These are phyloP conservation scores for Ceratobasidium sp. DNA, from an alignment of 1,284 basidiomycete genomes.

Conservation along the genomic window DNA sequence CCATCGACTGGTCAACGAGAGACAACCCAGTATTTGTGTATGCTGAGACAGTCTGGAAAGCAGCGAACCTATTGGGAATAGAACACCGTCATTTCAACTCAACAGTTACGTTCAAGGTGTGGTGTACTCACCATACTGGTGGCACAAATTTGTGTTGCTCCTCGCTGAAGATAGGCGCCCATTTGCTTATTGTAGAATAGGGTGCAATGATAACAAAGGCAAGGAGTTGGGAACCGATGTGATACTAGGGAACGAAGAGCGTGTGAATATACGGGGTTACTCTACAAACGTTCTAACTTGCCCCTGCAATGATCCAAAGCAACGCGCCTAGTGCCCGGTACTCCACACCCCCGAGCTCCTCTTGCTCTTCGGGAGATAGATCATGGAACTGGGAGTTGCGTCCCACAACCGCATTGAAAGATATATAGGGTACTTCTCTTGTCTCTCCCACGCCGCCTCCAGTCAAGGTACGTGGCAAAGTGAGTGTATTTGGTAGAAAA, in stretches of 20 bases:
- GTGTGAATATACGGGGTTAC: slow-evolving; percentile 49
- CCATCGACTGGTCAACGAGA: slow-evolving; percentile 90
- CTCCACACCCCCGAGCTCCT: slow-evolving; percentile 95
- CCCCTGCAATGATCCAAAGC: slow-evolving; percentile 79
- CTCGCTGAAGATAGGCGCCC: slow-evolving; percentile 70
- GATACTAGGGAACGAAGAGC: slow-evolving; percentile 70
- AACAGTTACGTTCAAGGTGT: background rate
- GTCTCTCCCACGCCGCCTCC: slow-evolving; percentile 55
- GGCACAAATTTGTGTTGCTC: slow-evolving; percentile 67
- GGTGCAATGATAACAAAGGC: slow-evolving; percentile 80
- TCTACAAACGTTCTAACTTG: slow-evolving; percentile 57
- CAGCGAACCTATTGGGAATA: slow-evolving; percentile 75
- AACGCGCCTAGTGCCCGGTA: slow-evolving; percentile 88
- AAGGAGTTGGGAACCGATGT: slow-evolving; percentile 75
- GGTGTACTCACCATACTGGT: slow-evolving; percentile 68
- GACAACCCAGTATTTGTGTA: slow-evolving; percentile 94
- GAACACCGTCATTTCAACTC: background rate
- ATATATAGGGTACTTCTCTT: slow-evolving; percentile 79
- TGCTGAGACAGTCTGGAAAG: slow-evolving; percentile 88
- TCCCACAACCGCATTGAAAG: slow-evolving; percentile 87
- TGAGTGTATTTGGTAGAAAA: slow-evolving; percentile 78
- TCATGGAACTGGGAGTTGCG: slow-evolving; percentile 87
- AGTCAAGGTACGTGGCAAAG: slow-evolving; percentile 80
- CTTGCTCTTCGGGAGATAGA: slow-evolving; percentile 85
- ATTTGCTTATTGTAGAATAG: slow-evolving; percentile 72